These are phyloP conservation scores for Flaveria sonorensis DNA, from an alignment of 129 eudicot species.

Conservation along the genomic window DNA sequence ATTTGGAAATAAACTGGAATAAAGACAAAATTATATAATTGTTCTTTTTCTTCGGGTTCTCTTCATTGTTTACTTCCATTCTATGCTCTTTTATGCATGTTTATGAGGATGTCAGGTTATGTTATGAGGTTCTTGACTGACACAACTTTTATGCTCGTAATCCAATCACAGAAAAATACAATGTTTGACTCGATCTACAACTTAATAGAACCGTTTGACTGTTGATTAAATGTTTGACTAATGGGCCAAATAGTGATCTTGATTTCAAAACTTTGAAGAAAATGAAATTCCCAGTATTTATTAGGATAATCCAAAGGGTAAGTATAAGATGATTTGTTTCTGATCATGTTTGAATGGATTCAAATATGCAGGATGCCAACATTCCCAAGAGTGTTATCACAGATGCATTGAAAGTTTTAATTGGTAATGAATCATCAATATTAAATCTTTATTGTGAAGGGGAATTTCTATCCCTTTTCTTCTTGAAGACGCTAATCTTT, in stretches of 20 bases:
- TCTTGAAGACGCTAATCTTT: neutral
- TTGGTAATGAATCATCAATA: constrained; percentile 40
- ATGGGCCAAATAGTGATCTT: neutral
- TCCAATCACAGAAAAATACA: neutral
- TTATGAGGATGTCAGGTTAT: neutral
- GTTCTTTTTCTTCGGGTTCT: neutral
- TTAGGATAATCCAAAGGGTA: neutral
- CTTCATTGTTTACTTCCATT: neutral
- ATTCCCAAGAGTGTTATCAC: constrained; percentile 47
- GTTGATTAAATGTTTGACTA: neutral
- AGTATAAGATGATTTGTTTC: neutral
- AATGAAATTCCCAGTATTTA: neutral
- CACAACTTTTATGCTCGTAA: neutral
- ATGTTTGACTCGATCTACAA: neutral
- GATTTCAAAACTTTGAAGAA: neutral
- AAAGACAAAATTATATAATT: no score
- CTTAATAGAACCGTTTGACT: neutral
- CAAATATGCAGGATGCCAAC: constrained; percentile 44
- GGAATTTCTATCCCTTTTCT: neutral
- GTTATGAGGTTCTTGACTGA: no score
- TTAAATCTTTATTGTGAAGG: neutral
- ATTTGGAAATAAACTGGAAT: neutral
- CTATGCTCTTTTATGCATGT: neutral
- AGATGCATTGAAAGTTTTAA: constrained; percentile 56
- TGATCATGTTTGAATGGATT: neutral